phyloP scores from a whole-genome alignment of 352 stramenopile genomes.

The Globisporangium orthogonon region DNA sequence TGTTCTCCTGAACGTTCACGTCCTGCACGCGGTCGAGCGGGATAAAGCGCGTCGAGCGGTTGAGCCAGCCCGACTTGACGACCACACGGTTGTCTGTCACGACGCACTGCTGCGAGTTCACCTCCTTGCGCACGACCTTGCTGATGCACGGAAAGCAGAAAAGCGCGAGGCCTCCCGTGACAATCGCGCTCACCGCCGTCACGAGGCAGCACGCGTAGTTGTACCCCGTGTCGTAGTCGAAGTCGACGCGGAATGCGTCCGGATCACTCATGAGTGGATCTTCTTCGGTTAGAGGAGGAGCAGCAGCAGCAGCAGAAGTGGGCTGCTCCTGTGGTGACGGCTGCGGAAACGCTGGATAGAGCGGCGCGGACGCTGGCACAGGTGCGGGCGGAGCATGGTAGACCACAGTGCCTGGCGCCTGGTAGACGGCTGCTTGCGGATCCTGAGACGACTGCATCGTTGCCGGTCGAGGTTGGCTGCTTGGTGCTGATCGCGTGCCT shows the following conservation, averaged over 20 bases:
- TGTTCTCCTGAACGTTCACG: slow-evolving; percentile 32
- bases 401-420: neutral
- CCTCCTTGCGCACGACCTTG: slow-evolving; percentile 19
- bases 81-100: slow-evolving; percentile 32
- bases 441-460: neutral
- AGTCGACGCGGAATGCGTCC: slow-evolving; percentile 15
- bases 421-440: neutral
- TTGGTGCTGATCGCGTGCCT: neutral
- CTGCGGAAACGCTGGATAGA: neutral
- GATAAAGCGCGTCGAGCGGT: slow-evolving; percentile 33
- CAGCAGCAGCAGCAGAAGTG: neutral
- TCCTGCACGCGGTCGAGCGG: slow-evolving; percentile 42
- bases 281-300: slow-evolving; percentile 4
- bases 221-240: slow-evolving; percentile 16
- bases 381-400: neutral
- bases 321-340: neutral
- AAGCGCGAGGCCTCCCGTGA: slow-evolving; percentile 5
- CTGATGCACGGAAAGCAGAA: slow-evolving; percentile 10
- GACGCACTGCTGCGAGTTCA: slow-evolving; percentile 27
- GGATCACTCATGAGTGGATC: neutral
- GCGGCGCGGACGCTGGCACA: neutral
- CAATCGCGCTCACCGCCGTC: slow-evolving; percentile 5
- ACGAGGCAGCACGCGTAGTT: slow-evolving; percentile 12
- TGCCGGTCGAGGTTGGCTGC: neutral
- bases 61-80: slow-evolving; percentile 31